phyloP scores from a whole-genome alignment of 805 yeast species.

The Wickerhamiella vanderwaltii region DNA sequence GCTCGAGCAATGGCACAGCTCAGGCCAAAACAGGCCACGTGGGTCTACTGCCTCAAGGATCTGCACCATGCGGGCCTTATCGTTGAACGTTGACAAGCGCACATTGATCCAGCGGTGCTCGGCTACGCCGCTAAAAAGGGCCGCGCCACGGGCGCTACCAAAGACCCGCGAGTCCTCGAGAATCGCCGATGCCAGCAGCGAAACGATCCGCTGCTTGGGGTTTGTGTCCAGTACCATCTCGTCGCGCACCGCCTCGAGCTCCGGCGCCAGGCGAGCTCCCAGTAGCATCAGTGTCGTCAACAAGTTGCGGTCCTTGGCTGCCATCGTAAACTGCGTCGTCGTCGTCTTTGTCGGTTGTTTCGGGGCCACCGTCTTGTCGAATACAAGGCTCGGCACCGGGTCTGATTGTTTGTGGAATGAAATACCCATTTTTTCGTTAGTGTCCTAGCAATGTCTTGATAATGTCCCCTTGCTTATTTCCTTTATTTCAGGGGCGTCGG shows the following conservation, averaged over 20 bases:
- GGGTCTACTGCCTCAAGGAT: conserved; percentile 12
- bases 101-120: conserved; percentile 8
- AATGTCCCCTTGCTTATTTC: no score
- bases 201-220: conserved; percentile 1
- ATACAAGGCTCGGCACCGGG: neutral
- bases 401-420: neutral
- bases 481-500: no score
- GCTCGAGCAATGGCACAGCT: neutral
- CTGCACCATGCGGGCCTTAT: conserved; percentile 6
- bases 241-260: conserved; percentile 6
- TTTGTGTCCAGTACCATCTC: neutral
- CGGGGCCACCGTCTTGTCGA: neutral
- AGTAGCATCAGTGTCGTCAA: conserved; percentile 8
- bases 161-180: conserved; percentile 12
- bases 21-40: conserved; percentile 4
- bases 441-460: no score
- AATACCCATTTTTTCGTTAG: neutral
- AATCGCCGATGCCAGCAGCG: conserved; percentile 10
- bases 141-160: neutral
- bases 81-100: conserved; percentile 9
- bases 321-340: neutral
- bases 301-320: conserved; percentile 2
- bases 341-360: no score
- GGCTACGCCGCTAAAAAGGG: conserved; percentile 8
- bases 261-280: conserved; percentile 9